Conservation (phyloP, 768 basidiomycete species). For the Russula sp. region DNA sequence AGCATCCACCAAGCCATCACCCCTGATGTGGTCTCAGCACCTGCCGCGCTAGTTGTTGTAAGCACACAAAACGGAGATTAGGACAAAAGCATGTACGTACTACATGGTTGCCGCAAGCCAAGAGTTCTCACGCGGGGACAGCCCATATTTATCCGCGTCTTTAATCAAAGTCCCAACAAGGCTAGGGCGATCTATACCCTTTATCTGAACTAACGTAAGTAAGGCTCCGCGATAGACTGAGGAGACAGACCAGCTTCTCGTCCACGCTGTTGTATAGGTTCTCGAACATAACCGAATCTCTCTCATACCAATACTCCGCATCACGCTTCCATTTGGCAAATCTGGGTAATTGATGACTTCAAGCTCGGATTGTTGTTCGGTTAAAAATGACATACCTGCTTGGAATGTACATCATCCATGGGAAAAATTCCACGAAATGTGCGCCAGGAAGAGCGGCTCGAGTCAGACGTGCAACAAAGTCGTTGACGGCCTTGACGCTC, state of each 20-base stretch:
- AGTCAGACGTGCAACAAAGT: slow-evolving; percentile 23
- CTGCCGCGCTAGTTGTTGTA: slow-evolving; percentile 11
- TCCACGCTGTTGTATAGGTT: slow-evolving; percentile 20
- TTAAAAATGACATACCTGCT: slow-evolving; percentile 1
- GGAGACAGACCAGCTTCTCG: slow-evolving; percentile 17
- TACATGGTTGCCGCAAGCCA: slow-evolving; percentile 25
- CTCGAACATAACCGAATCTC: slow-evolving; percentile 26
- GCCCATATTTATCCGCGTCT: slow-evolving; percentile 19
- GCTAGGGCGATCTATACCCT: slow-evolving; percentile 23
- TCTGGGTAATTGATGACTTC: background rate
- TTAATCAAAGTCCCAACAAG: slow-evolving; percentile 18
- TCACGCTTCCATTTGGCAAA: slow-evolving; percentile 32
- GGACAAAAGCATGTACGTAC: slow-evolving; percentile 6
- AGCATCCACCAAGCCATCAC: slow-evolving; percentile 28
- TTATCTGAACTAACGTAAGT: slow-evolving; percentile 7
- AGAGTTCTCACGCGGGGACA: slow-evolving; percentile 20
- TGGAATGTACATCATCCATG: slow-evolving; percentile 30
- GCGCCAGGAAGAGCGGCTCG: slow-evolving; percentile 27
- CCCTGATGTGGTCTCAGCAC: slow-evolving; percentile 20
- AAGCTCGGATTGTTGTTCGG: background rate
- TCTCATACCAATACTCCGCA: slow-evolving; percentile 27
- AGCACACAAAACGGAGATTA: slow-evolving; percentile 4
- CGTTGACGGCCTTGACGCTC: slow-evolving; percentile 23
- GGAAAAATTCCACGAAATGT: slow-evolving; percentile 28
- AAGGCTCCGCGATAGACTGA: background rate